Percentiles rank a stretch among this genome's conserved stretches.
These are phyloP conservation scores for Xylariaceae sp. DNA, from an alignment of 2,329 filamentous ascomycete genomes.

Conservation along the genomic window DNA sequence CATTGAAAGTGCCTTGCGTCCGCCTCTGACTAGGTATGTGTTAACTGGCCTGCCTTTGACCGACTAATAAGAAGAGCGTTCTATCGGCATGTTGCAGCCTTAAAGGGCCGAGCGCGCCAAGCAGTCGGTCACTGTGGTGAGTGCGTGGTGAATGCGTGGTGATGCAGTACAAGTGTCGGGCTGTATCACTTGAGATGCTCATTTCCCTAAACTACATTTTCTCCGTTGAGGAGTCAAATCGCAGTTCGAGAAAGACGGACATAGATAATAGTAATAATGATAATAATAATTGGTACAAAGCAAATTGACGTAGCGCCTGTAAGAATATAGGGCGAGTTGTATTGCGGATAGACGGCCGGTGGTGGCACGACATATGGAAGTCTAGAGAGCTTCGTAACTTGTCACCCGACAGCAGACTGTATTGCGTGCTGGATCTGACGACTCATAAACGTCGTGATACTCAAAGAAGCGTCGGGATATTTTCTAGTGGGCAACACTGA, in stretches of 20 bases:
- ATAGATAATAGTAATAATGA: no score
- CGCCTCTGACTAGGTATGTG: background rate
- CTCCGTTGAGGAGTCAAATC: no score
- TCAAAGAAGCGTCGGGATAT: slow-evolving; percentile 1
- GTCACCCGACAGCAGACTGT: slow-evolving; percentile 22
- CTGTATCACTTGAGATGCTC: slow-evolving; percentile 1
- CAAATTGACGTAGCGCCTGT: no score
- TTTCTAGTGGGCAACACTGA: background rate
- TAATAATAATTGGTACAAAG: no score
- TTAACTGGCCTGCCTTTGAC: background rate
- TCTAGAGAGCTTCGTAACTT: slow-evolving; percentile 19
- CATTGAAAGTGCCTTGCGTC: slow-evolving; percentile 2
- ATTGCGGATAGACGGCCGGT: slow-evolving; percentile 8
- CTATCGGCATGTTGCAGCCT: slow-evolving; percentile 23
- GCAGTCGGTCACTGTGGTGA: slow-evolving; percentile 4
- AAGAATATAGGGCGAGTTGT: background rate
- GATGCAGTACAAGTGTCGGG: slow-evolving; percentile 4
- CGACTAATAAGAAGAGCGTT: slow-evolving; percentile 2
- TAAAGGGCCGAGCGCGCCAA: slow-evolving; percentile 21
- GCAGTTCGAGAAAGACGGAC: no score
- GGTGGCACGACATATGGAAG: slow-evolving; percentile 19
- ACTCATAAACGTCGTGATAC: slow-evolving; percentile 14
- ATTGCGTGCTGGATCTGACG: slow-evolving; percentile 22
- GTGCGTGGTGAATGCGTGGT: no score
- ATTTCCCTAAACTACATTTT: no score